Evolutionary conservation across 495 filamentous ascomycete species (phyloP).

Genomic region (Aspergillus funiculosus): DNA sequence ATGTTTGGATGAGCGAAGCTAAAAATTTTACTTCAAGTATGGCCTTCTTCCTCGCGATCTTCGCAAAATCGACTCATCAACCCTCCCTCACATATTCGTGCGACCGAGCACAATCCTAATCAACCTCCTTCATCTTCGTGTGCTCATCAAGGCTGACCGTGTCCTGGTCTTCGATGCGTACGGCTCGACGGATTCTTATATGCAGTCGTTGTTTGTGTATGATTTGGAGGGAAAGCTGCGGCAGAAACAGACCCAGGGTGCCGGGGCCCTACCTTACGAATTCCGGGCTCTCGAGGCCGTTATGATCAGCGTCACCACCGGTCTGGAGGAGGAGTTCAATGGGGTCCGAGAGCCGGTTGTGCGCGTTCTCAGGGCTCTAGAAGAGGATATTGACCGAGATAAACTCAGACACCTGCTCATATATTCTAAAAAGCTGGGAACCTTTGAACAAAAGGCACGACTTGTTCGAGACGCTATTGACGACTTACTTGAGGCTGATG

Average conservation of each 20-base stretch:
- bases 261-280: conserved; percentile 56
- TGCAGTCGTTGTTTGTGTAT: conserved; percentile 95
- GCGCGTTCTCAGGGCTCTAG: conserved; percentile 76
- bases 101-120: conserved; percentile 91
- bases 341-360: conserved; percentile 88
- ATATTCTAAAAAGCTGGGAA: conserved; percentile 90
- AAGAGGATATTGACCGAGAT: conserved; percentile 95
- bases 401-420: conserved; percentile 85
- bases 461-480: conserved; percentile 93
- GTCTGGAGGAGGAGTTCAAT: conserved; percentile 89
- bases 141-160: conserved; percentile 88
- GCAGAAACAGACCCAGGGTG: conserved; percentile 44
- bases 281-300: conserved; percentile 55
- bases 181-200: conserved; percentile 88
- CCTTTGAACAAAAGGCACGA: conserved; percentile 94
- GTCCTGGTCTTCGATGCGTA: conserved; percentile 95
- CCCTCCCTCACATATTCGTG: conserved; percentile 93
- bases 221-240: conserved; percentile 66
- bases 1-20: background rate
- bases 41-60: conserved; percentile 92
- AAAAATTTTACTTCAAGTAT: conserved; percentile 52
- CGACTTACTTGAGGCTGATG: conserved; percentile 94
- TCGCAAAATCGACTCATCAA: conserved; percentile 95
- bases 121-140: conserved; percentile 87
- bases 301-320: conserved; percentile 64